Conservation (phyloP, 768 basidiomycete genomes). For the Podaxis sp. region DNA sequence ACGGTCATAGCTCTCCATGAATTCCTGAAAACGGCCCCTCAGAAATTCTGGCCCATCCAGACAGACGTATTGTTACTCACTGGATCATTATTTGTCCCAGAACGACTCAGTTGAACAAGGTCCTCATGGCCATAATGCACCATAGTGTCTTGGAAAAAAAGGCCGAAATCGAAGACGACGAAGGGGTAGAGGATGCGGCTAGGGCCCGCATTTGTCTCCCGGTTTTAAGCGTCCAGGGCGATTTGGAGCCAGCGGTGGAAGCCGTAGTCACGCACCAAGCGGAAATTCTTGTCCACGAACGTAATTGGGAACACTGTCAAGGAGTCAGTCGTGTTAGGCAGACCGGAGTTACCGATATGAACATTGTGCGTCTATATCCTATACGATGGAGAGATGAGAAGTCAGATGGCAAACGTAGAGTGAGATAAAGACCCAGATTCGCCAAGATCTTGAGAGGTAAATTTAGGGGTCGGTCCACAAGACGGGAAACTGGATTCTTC, state of each 20-base stretch:
- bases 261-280: neutral
- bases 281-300: conserved; percentile 2
- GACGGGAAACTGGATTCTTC: conserved; percentile 8
- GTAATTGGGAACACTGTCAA: conserved; percentile 8
- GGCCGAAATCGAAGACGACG: neutral
- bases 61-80: neutral
- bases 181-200: neutral
- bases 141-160: neutral
- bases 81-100: no score
- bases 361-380: neutral
- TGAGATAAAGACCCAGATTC: conserved; percentile 1
- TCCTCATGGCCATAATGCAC: neutral
- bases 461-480: conserved; percentile 9
- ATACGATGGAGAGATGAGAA: neutral
- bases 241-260: neutral
- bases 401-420: conserved; percentile 5
- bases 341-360: conserved; percentile 8
- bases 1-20: neutral
- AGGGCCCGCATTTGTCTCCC: neutral
- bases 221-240: neutral
- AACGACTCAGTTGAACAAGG: neutral
- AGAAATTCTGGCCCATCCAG: neutral
- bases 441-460: conserved; percentile 12
- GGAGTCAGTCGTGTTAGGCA: neutral
- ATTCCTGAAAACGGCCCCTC: neutral